Conservation (phyloP, 306 rosid species). For the Castanea sativa region DNA sequence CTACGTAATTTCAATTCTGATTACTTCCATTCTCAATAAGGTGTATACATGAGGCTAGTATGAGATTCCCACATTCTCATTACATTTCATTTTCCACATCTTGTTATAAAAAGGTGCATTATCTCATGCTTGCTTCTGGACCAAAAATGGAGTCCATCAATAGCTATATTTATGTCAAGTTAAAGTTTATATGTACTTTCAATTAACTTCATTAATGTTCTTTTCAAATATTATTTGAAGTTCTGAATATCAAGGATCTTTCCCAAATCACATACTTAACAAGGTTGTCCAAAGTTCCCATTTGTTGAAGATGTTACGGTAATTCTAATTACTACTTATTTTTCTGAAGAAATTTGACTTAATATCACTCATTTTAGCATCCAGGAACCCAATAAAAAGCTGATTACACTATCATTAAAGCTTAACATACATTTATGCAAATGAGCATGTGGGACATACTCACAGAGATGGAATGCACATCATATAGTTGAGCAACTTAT, state of each 20-base stretch:
- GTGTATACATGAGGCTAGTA: not conserved
- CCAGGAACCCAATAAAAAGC: not conserved
- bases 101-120: not conserved
- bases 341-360: not conserved
- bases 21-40: not conserved
- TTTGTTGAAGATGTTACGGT: not conserved
- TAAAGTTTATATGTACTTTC: not conserved
- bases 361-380: not conserved
- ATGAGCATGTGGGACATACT: not conserved
- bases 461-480: not conserved
- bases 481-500: not conserved
- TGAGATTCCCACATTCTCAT: not conserved
- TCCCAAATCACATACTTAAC: not conserved
- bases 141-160: not conserved
- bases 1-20: not conserved
- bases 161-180: not conserved
- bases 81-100: not conserved
- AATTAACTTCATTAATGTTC: not conserved
- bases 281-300: not conserved
- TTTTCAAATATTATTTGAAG: not conserved
- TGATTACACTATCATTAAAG: not conserved
- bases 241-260: not conserved
- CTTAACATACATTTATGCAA: not conserved
- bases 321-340: not conserved
- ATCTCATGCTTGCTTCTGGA: not conserved